A percentile compares a stretch with the other conserved stretches of the same genome.
These are phyloP conservation scores for Geotrichum ghanense DNA, from an alignment of 805 yeast genomes.

Conservation along the genomic window DNA sequence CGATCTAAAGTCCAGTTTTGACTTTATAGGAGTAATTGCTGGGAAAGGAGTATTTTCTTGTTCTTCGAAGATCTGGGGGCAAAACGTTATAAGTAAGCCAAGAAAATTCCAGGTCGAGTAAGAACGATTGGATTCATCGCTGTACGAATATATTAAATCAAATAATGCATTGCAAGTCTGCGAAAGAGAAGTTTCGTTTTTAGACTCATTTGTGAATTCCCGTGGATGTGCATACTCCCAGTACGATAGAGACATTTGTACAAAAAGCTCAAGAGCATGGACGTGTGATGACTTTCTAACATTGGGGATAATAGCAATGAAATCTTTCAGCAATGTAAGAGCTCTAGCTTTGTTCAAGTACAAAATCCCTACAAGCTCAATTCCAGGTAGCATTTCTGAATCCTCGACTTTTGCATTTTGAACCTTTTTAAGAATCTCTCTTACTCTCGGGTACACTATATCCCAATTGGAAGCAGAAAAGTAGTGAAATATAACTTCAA, in stretches of 20 bases:
- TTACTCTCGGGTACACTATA: slow-evolving; percentile 25
- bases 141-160: background rate
- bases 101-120: background rate
- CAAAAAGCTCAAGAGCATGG: slow-evolving; percentile 33
- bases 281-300: slow-evolving; percentile 36
- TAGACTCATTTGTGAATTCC: background rate
- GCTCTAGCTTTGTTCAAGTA: slow-evolving; percentile 31
- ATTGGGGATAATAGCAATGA: slow-evolving; percentile 28
- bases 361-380: slow-evolving; percentile 36
- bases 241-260: slow-evolving; percentile 34
- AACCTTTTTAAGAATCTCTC: slow-evolving; percentile 18
- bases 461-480: slow-evolving; percentile 34
- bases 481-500: background rate
- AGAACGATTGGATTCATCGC: background rate
- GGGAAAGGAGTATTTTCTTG: background rate
- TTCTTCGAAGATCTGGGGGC: background rate
- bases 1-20: background rate
- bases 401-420: slow-evolving; percentile 28
- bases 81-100: background rate
- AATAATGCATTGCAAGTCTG: background rate
- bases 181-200: background rate
- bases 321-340: slow-evolving; percentile 28
- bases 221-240: slow-evolving; percentile 27
- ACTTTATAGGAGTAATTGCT: background rate
- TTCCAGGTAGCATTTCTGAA: slow-evolving; percentile 29